Percentiles rank a stretch among this genome's conserved stretches.
Evolutionary conservation across 2,329 filamentous ascomycete genomes (phyloP).

Genomic region (Pyrenophora teres): DNA sequence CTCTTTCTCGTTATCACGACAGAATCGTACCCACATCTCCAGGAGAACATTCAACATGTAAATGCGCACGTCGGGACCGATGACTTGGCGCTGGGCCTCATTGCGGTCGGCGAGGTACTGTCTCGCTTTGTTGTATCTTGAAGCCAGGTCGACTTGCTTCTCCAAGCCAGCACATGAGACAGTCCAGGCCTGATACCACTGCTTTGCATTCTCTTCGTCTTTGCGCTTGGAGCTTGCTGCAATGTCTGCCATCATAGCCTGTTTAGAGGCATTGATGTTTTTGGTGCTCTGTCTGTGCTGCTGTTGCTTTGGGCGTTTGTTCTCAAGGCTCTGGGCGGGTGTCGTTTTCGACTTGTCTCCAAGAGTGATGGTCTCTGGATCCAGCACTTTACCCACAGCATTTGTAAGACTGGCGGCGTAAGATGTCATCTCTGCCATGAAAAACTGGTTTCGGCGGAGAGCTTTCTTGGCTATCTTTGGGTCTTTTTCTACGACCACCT

Average conservation of each 20-base stretch:
- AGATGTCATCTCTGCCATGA: slow-evolving; percentile 23
- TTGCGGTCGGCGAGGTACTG: slow-evolving; percentile 55
- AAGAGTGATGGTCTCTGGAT: slow-evolving; percentile 33
- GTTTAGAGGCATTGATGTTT: slow-evolving; percentile 46
- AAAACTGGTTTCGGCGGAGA: slow-evolving; percentile 22
- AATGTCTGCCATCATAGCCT: slow-evolving; percentile 52
- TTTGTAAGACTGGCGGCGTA: slow-evolving; percentile 24
- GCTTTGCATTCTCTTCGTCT: slow-evolving; percentile 48
- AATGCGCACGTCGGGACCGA: slow-evolving; percentile 54
- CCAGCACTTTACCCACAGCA: slow-evolving; percentile 20
- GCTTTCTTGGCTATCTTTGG: slow-evolving; percentile 39
- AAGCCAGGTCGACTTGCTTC: slow-evolving; percentile 50
- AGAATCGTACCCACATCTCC: slow-evolving; percentile 53
- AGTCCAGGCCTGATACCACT: slow-evolving; percentile 54
- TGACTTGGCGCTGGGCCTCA: slow-evolving; percentile 44
- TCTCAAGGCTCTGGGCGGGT: slow-evolving; percentile 19
- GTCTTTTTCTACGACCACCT: slow-evolving; percentile 37
- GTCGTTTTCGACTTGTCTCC: slow-evolving; percentile 26
- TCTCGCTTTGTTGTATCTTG: slow-evolving; percentile 56
- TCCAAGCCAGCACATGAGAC: slow-evolving; percentile 54
- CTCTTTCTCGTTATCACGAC: slow-evolving; percentile 36
- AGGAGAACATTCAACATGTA: slow-evolving; percentile 57
- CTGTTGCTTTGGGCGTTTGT: slow-evolving; percentile 26
- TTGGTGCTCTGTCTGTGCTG: slow-evolving; percentile 33
- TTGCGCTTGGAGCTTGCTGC: slow-evolving; percentile 50